phyloP scores from a whole-genome alignment of 2,329 filamentous ascomycete species.

The Aspergillus pseudotamarii region DNA sequence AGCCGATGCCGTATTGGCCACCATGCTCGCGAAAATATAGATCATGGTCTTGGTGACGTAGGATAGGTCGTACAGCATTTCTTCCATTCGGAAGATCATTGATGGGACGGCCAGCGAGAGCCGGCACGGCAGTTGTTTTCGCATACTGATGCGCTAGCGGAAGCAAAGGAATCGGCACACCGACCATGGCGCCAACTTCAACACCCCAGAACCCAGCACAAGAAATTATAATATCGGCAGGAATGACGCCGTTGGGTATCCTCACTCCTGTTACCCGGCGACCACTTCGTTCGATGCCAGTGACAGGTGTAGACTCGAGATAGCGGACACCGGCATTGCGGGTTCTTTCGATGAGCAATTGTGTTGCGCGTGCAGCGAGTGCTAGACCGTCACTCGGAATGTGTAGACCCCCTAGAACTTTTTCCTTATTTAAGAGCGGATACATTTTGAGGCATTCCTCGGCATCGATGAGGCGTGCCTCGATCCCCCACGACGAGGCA shows the following conservation, averaged over 20 bases:
- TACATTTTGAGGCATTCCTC: conserved; percentile 59
- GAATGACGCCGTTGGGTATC: conserved; percentile 52
- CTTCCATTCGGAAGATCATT: conserved; percentile 50
- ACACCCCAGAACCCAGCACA: conserved; percentile 70
- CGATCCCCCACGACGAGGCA: conserved; percentile 63
- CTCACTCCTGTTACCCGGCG: conserved; percentile 60
- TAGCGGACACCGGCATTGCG: conserved; percentile 61
- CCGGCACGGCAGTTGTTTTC: conserved; percentile 60
- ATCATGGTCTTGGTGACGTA: conserved; percentile 65
- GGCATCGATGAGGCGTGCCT: conserved; percentile 53
- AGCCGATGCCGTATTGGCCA: conserved; percentile 64
- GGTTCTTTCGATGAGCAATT: conserved; percentile 62
- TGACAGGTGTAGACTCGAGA: conserved; percentile 59
- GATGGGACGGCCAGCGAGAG: conserved; percentile 40
- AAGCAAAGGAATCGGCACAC: conserved; percentile 59
- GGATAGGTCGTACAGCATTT: conserved; percentile 58
- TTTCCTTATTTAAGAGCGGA: conserved; percentile 56
- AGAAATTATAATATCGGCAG: conserved; percentile 64
- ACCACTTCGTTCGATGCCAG: conserved; percentile 55
- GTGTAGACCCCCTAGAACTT: conserved; percentile 61
- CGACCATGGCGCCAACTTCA: conserved; percentile 65
- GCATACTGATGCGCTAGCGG: conserved; percentile 67
- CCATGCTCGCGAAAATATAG: conserved; percentile 68
- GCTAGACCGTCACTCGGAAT: conserved; percentile 65
- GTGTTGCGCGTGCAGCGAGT: conserved; percentile 62